A percentile compares a stretch with the other conserved stretches of the same genome.
Conservation (phyloP, 1,284 basidiomycete species). For the Phellinidium pouzarii region DNA sequence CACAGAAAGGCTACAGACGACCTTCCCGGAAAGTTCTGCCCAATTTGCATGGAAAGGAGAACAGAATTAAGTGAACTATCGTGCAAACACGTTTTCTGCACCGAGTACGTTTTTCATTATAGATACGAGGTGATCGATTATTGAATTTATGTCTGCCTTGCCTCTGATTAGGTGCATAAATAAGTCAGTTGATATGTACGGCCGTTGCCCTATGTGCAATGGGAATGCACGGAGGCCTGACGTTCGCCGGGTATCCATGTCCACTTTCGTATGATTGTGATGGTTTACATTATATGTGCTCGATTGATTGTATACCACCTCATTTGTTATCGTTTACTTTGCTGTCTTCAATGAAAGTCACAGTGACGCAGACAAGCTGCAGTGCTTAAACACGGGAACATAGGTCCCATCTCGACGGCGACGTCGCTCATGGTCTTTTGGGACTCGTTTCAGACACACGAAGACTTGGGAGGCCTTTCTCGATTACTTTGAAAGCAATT, state of each 20-base stretch:
- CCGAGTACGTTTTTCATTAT: background rate
- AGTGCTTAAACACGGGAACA: too few species aligned
- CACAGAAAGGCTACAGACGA: constrained; percentile 2
- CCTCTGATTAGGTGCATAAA: background rate
- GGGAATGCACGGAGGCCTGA: background rate
- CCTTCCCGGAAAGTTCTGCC: background rate
- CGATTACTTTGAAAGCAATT: too few species aligned
- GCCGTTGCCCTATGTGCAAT: background rate
- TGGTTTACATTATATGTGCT: background rate
- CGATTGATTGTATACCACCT: too few species aligned
- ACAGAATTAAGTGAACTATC: background rate
- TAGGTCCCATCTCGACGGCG: too few species aligned
- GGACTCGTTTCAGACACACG: too few species aligned
- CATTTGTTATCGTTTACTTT: too few species aligned
- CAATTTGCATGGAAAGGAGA: constrained; percentile 2
- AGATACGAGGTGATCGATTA: background rate
- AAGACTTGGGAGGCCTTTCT: too few species aligned
- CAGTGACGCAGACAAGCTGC: too few species aligned
- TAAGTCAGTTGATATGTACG: background rate
- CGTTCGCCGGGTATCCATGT: background rate
- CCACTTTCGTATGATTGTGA: background rate
- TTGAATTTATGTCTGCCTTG: background rate
- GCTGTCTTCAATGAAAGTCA: too few species aligned
- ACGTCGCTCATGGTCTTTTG: too few species aligned
- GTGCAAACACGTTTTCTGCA: constrained; percentile 1